phyloP scores from a whole-genome alignment of 2,329 filamentous ascomycete genomes.

The Arthrobotrys entomopaga region DNA sequence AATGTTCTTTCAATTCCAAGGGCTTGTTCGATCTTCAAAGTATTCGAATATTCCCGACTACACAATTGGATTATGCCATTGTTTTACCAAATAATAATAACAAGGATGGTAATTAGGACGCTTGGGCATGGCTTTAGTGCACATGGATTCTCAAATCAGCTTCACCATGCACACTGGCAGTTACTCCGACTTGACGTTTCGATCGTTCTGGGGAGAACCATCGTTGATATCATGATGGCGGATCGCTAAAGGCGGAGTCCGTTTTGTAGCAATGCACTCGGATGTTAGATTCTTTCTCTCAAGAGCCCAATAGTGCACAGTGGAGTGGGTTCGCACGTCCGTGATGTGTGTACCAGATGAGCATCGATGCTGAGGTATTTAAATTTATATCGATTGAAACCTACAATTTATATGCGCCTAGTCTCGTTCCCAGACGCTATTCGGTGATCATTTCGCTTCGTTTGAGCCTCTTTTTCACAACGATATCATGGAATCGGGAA shows the following conservation, averaged over 20 bases:
- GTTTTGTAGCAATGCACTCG: constrained; percentile 1
- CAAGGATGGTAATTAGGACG: background rate
- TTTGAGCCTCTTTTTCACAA: no score
- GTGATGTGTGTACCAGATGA: background rate
- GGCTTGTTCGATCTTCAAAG: constrained; percentile 1
- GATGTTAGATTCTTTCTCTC: background rate
- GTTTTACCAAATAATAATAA: background rate
- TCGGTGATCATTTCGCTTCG: no score
- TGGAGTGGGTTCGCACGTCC: background rate
- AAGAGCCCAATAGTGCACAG: background rate
- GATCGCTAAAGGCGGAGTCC: background rate
- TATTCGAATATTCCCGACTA: constrained; percentile 1
- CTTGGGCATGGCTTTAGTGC: background rate
- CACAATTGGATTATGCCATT: constrained; percentile 37
- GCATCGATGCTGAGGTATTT: background rate
- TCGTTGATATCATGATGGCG: no score
- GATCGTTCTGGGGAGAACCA: no score
- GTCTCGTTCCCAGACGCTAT: no score
- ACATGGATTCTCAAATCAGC: no score
- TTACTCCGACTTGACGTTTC: no score
- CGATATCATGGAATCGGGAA: no score
- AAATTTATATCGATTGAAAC: no score
- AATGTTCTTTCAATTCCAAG: no score
- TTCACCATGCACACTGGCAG: no score
- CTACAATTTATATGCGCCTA: background rate